These are phyloP conservation scores for Ailanthus altissimus DNA, from an alignment of 345 rosid species.

Conservation along the genomic window DNA sequence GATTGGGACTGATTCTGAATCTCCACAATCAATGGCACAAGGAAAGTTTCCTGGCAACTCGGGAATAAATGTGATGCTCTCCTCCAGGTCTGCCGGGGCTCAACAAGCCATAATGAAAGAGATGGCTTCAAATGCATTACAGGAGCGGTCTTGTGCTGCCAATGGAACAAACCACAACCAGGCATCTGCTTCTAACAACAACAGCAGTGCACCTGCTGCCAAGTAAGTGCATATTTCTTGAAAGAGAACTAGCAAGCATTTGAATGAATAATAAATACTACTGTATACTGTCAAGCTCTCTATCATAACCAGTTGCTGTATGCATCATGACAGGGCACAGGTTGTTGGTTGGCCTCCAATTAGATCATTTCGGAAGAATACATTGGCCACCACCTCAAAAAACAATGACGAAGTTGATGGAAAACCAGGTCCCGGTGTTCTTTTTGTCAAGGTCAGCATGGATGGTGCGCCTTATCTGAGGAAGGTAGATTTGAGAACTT, in stretches of 20 bases:
- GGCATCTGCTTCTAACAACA: constrained; percentile 41
- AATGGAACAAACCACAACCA: constrained; percentile 33
- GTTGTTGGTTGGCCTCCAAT: constrained; percentile 98
- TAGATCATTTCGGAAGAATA: constrained; percentile 75
- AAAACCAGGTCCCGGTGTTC: constrained; percentile 65
- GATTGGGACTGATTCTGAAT: constrained; percentile 41
- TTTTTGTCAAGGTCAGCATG: constrained; percentile 93
- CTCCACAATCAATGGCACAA: constrained; percentile 41
- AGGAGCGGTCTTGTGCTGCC: constrained; percentile 35
- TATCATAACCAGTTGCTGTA: constrained; percentile 5
- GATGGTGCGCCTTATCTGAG: constrained; percentile 93
- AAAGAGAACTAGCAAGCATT: background rate
- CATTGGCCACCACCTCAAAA: constrained; percentile 69
- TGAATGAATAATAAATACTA: background rate
- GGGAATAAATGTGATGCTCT: constrained; percentile 50
- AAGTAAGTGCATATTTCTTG: constrained; percentile 50
- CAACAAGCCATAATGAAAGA: constrained; percentile 48
- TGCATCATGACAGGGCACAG: constrained; percentile 60
- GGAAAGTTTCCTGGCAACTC: constrained; percentile 45
- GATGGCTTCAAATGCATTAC: constrained; percentile 33
- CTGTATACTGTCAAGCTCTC: background rate
- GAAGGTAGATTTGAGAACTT: constrained; percentile 80
- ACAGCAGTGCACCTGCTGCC: constrained; percentile 61
- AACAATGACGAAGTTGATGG: constrained; percentile 89
- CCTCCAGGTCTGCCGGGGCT: constrained; percentile 43